These are phyloP conservation scores for Parastagonospora nodorum DNA, from an alignment of 2,329 filamentous ascomycete species.

Conservation along the genomic window DNA sequence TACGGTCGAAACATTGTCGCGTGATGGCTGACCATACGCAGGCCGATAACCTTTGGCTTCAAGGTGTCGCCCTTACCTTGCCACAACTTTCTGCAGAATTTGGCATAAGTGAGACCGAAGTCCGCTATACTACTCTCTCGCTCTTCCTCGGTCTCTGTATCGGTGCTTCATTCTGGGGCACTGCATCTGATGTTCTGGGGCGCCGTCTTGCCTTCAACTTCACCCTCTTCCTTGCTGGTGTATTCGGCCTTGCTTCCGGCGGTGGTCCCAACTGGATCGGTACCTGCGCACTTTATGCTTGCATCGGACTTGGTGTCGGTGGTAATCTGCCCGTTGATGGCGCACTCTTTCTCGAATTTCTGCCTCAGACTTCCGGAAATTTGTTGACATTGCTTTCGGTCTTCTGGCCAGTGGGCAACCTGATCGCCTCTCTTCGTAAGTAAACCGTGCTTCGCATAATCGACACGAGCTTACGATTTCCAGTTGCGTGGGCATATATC, in stretches of 20 bases:
- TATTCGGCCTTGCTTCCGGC: conserved; percentile 74
- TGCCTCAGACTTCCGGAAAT: conserved; percentile 74
- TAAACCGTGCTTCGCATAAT: background rate
- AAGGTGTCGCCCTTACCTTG: conserved; percentile 78
- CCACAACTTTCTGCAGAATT: conserved; percentile 78
- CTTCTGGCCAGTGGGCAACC: conserved; percentile 85
- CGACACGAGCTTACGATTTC: conserved; percentile 22
- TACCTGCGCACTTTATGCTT: conserved; percentile 46
- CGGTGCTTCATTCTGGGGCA: conserved; percentile 80
- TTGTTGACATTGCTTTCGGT: conserved; percentile 80
- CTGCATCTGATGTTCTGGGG: conserved; percentile 77
- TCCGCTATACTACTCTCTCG: conserved; percentile 80
- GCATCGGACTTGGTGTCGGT: conserved; percentile 50
- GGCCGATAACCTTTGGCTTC: background rate
- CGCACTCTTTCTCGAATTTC: conserved; percentile 80
- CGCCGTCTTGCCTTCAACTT: conserved; percentile 81
- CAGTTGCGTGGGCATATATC: conserved; percentile 76
- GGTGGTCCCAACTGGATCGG: conserved; percentile 70
- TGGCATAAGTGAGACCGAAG: conserved; percentile 68
- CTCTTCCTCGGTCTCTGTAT: conserved; percentile 77
- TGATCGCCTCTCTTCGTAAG: conserved; percentile 59
- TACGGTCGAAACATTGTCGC: conserved; percentile 76
- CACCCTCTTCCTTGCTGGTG: conserved; percentile 74
- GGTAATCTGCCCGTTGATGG: conserved; percentile 81
- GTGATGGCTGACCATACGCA: conserved; percentile 42